These are phyloP conservation scores for Pythium phragmitis DNA, from an alignment of 352 stramenopile species.

Conservation along the genomic window DNA sequence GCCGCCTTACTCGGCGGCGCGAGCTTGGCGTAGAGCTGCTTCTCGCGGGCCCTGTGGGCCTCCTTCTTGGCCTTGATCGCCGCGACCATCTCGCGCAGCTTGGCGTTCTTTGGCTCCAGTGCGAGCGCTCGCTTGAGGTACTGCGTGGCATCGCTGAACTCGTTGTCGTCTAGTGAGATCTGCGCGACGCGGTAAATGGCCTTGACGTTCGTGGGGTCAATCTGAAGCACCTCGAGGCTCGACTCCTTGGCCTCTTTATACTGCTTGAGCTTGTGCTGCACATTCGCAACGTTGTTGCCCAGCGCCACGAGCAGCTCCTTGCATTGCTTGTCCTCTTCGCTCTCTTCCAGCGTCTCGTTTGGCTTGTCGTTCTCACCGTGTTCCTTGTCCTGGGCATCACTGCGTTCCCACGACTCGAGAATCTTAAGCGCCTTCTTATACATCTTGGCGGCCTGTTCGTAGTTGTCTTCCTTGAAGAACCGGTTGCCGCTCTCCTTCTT, in stretches of 20 bases:
- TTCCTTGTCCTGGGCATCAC: constrained; percentile 36
- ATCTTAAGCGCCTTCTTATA: constrained; percentile 86
- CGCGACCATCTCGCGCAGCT: constrained; percentile 59
- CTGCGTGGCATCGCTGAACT: constrained; percentile 61
- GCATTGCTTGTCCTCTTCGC: constrained; percentile 38
- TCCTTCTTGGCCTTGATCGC: constrained; percentile 74
- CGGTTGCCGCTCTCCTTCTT: constrained; percentile 86
- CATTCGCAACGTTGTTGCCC: constrained; percentile 83
- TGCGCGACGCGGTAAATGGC: constrained; percentile 75
- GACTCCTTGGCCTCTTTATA: constrained; percentile 75
- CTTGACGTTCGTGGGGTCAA: constrained; percentile 75
- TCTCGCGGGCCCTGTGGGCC: constrained; percentile 50
- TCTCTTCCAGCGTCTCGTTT: constrained; percentile 7
- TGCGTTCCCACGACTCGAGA: constrained; percentile 71
- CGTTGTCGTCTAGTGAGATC: constrained; percentile 69
- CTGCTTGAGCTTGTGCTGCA: constrained; percentile 75
- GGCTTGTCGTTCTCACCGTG: constrained; percentile 5
- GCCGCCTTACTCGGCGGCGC: constrained; percentile 12
- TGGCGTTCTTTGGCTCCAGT: constrained; percentile 66
- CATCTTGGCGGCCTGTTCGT: constrained; percentile 76
- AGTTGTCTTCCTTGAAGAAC: constrained; percentile 82
- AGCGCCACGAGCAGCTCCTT: constrained; percentile 75
- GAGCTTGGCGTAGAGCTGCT: constrained; percentile 72
- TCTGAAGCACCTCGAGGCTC: constrained; percentile 74
- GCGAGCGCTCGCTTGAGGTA: constrained; percentile 62